phyloP scores from a whole-genome alignment of 805 yeast species.

The Vanderwaltozyma yarrowii region DNA sequence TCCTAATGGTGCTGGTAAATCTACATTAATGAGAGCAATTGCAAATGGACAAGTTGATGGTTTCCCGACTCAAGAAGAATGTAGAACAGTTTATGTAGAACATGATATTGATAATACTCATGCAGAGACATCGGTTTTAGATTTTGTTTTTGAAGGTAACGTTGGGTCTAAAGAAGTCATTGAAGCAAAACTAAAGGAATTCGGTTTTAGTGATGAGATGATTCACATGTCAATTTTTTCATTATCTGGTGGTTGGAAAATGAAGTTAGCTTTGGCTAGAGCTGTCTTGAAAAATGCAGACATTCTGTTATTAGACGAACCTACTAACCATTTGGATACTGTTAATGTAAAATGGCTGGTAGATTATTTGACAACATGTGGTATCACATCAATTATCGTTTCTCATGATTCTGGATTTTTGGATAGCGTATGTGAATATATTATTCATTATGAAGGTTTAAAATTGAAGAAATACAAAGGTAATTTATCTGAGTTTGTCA shows the following conservation, averaged over 20 bases:
- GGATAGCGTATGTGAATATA: constrained; percentile 94
- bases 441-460: constrained; percentile 99
- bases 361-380: constrained; percentile 98
- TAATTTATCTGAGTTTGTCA: constrained; percentile 97
- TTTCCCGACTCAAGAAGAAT: constrained; percentile 98
- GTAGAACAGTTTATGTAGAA: constrained; percentile 98
- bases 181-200: constrained; percentile 69
- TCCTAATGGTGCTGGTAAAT: constrained; percentile 99
- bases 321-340: constrained; percentile 99
- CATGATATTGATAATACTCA: constrained; percentile 98
- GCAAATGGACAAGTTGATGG: constrained; percentile 99
- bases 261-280: constrained; percentile 98
- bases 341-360: constrained; percentile 99
- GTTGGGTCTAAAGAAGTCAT: constrained; percentile 69
- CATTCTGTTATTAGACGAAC: constrained; percentile 96
- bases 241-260: constrained; percentile 99
- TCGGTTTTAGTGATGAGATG: constrained; percentile 92
- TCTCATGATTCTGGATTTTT: constrained; percentile 99
- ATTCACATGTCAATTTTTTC: constrained; percentile 88
- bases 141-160: constrained; percentile 73
- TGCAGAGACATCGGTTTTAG: constrained; percentile 90
- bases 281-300: constrained; percentile 98
- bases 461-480: constrained; percentile 99
- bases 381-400: constrained; percentile 95
- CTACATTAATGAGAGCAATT: constrained; percentile 95